These are phyloP conservation scores for Wallacemonas rigidus DNA, from an alignment of 208 protist species.

Conservation along the genomic window DNA sequence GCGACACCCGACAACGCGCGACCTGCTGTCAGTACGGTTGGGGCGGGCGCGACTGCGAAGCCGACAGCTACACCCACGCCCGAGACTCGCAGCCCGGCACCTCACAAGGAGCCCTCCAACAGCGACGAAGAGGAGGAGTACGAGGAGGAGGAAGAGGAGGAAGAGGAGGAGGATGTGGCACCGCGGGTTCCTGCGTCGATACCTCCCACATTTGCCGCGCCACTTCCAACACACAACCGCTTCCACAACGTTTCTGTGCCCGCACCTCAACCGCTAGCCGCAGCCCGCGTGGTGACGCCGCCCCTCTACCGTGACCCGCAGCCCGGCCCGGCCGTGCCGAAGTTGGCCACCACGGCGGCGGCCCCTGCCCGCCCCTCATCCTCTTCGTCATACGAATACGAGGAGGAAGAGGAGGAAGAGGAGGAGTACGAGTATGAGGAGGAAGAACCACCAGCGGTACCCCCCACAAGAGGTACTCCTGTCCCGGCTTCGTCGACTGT, in stretches of 20 bases:
- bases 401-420: conserved; percentile 31
- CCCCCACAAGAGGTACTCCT: no score
- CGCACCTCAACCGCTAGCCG: background rate
- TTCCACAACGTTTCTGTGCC: background rate
- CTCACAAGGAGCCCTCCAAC: background rate
- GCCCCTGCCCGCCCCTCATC: background rate
- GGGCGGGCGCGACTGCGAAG: no score
- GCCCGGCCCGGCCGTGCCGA: background rate
- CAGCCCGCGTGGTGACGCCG: background rate
- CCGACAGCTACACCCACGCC: no score
- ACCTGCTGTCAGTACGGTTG: no score
- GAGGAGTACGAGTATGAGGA: conserved; percentile 39
- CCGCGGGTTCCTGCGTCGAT: background rate
- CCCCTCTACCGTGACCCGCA: conserved; percentile 4
- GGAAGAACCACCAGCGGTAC: conserved; percentile 13
- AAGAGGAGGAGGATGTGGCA: conserved; percentile 18
- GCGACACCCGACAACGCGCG: no score
- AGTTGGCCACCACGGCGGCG: background rate
- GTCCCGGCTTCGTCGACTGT: conserved; percentile 12
- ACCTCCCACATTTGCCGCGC: background rate
- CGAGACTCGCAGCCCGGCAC: background rate
- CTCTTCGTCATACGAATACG: conserved; percentile 22
- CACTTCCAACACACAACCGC: background rate
- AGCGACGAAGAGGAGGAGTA: conserved; percentile 38
- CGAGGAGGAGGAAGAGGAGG: conserved; percentile 38